Percentiles rank a stretch among this genome's conserved stretches.
These are phyloP conservation scores for Neurospora africana DNA, from an alignment of 495 filamentous ascomycete species.

Conservation along the genomic window DNA sequence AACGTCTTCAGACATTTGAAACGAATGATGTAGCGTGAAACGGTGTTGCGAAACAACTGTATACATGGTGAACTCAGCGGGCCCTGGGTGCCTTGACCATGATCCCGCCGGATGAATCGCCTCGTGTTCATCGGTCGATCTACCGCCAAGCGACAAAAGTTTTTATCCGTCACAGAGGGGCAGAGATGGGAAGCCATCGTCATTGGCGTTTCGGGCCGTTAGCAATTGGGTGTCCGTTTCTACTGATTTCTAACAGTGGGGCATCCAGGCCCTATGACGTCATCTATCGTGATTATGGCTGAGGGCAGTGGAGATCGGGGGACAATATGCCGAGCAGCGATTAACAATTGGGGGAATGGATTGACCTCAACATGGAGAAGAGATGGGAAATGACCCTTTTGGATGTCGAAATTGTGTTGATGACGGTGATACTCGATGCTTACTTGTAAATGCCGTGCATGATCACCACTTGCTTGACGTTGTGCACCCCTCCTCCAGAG, in stretches of 20 bases:
- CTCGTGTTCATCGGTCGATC: too few relatives aligned
- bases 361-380: not conserved
- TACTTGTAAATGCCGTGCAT: not conserved
- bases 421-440: not conserved
- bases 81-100: too few relatives aligned
- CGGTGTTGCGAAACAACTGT: too few relatives aligned
- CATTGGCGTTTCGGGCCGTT: not conserved
- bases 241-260: not conserved
- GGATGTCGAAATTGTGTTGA: too few relatives aligned
- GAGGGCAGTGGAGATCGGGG: not conserved
- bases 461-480: not conserved
- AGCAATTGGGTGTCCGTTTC: not conserved
- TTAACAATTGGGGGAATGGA: not conserved
- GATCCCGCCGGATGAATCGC: too few relatives aligned
- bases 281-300: not conserved
- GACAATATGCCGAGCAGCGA: not conserved
- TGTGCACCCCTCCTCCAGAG: not conserved
- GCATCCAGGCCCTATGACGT: not conserved
- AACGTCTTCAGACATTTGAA: not conserved
- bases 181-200: not conserved
- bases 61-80: too few relatives aligned
- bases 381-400: too few relatives aligned
- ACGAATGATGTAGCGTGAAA: too few relatives aligned
- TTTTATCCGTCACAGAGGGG: not conserved
- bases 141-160: not conserved